Conservation (phyloP, 768 basidiomycete genomes). For the Hericium alpestre region DNA sequence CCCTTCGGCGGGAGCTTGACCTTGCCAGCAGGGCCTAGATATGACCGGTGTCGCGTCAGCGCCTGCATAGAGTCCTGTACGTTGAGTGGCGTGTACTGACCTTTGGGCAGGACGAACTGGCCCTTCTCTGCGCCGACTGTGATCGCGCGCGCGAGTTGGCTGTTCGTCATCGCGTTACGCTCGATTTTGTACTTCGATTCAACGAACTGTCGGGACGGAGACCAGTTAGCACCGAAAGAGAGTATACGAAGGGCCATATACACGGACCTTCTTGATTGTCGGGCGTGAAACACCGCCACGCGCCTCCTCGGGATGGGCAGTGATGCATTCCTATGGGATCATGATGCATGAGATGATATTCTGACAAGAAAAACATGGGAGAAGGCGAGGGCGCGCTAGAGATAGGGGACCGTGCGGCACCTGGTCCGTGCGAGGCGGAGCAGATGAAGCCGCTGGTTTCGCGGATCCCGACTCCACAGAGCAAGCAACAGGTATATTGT, state of each 20-base stretch:
- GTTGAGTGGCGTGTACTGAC: neutral
- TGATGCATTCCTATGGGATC: constrained; percentile 54
- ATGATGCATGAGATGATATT: neutral
- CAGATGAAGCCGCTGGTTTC: neutral
- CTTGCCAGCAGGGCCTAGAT: constrained; percentile 48
- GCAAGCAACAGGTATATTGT: neutral
- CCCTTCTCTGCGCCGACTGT: constrained; percentile 37
- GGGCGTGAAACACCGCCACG: constrained; percentile 64
- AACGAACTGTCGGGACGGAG: constrained; percentile 28
- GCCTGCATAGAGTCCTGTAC: neutral
- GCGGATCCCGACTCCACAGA: neutral
- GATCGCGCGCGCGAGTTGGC: constrained; percentile 44
- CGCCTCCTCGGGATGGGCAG: constrained; percentile 39
- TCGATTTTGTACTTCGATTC: constrained; percentile 41
- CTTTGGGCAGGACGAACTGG: constrained; percentile 44
- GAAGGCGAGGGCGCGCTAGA: neutral
- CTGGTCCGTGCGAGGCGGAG: constrained; percentile 1
- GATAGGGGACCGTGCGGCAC: neutral
- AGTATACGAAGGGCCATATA: neutral
- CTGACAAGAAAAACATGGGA: neutral
- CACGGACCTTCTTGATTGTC: constrained; percentile 48
- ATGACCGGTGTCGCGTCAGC: neutral
- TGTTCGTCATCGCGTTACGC: constrained; percentile 29
- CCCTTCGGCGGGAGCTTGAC: constrained; percentile 59
- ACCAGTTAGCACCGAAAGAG: too few species aligned